Conservation (phyloP, 2,329 filamentous ascomycete species). For the Meredithiella fracta region DNA sequence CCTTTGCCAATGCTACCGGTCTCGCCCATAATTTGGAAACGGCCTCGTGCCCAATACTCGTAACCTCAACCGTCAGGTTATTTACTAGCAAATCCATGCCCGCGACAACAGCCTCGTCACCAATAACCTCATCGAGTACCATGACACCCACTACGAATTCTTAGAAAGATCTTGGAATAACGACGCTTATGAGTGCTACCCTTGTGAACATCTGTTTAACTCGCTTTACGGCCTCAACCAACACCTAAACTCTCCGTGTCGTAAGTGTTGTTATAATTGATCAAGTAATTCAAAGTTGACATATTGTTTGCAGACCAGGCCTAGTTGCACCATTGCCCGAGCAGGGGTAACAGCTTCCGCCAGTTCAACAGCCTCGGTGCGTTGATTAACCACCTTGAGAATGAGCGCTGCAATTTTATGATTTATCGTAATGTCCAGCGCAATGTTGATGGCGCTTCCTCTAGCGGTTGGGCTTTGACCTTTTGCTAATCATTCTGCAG, state of each 20-base stretch:
- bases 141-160: not conserved
- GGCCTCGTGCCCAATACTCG: not conserved
- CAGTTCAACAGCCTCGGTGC: not conserved
- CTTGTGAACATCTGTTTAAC: not conserved
- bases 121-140: not conserved
- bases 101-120: not conserved
- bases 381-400: not conserved
- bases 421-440: not conserved
- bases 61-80: not conserved
- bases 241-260: not conserved
- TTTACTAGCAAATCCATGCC: not conserved
- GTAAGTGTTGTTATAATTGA: no score
- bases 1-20: not conserved
- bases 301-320: constrained; percentile 1
- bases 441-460: not conserved
- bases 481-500: not conserved
- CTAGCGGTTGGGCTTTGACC: not conserved
- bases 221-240: not conserved
- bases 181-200: not conserved
- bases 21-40: not conserved
- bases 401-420: not conserved
- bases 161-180: not conserved
- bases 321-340: not conserved
- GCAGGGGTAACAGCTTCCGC: not conserved
- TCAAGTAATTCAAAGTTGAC: no score